Evolutionary conservation across 352 stramenopile genomes (phyloP).

Genomic region (Phytophthora rubi): DNA sequence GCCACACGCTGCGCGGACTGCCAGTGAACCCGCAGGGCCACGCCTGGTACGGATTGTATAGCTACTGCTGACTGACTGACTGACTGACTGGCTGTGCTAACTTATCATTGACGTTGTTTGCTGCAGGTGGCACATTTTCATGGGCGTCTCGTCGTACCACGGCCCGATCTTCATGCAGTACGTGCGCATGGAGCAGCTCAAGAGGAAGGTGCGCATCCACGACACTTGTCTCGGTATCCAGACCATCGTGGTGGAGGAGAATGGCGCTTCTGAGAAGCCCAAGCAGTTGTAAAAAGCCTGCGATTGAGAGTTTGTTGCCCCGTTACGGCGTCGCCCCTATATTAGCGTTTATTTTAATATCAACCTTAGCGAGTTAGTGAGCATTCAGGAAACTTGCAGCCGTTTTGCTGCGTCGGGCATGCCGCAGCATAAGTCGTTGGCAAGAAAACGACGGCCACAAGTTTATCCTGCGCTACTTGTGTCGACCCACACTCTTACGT

Average conservation of each 20-base stretch:
- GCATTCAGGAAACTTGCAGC: background rate
- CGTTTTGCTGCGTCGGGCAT: background rate
- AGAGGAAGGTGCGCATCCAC: slow-evolving; percentile 66
- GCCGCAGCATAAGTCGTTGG: background rate
- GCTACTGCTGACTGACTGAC: background rate
- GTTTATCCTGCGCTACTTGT: slow-evolving; percentile 1
- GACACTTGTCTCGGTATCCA: slow-evolving; percentile 64
- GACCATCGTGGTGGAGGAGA: slow-evolving; percentile 65
- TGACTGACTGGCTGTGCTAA: slow-evolving; percentile 1
- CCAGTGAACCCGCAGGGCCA: slow-evolving; percentile 83
- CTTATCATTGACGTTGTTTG: background rate
- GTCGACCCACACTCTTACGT: background rate
- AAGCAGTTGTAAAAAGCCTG: slow-evolving; percentile 40
- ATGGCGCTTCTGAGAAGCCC: slow-evolving; percentile 23
- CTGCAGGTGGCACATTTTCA: slow-evolving; percentile 32
- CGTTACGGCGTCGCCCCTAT: slow-evolving; percentile 6
- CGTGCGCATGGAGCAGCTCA: slow-evolving; percentile 77
- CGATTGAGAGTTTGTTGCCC: background rate
- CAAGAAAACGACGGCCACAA: slow-evolving; percentile 14
- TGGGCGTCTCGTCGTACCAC: slow-evolving; percentile 79
- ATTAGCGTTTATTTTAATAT: slow-evolving; percentile 13
- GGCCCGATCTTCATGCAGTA: slow-evolving; percentile 89
- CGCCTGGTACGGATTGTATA: slow-evolving; percentile 54
- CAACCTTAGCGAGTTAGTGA: background rate
- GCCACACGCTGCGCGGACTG: slow-evolving; percentile 53